phyloP scores from a whole-genome alignment of 768 basidiomycete genomes.

The Leucocoprinus leucothites region DNA sequence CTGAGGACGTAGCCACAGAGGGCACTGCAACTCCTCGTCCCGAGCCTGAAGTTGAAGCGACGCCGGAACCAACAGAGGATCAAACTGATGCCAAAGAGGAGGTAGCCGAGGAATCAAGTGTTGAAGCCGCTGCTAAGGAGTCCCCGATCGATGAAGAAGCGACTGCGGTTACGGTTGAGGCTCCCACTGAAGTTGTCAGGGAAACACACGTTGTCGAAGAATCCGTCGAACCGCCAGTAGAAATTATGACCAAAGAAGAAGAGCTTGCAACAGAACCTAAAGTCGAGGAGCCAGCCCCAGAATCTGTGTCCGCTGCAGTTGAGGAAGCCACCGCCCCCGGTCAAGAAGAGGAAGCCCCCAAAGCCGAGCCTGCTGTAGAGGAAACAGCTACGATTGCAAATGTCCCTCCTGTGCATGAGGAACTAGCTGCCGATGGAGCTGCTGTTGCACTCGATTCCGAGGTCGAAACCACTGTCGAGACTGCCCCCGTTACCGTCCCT shows the following conservation, averaged over 20 bases:
- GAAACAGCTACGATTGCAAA: background rate
- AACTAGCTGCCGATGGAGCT: background rate
- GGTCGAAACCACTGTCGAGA: background rate
- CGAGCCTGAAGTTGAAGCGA: background rate
- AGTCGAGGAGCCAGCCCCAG: no score
- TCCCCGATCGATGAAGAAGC: background rate
- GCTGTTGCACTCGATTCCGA: background rate
- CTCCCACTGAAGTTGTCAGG: background rate
- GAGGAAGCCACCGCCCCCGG: background rate
- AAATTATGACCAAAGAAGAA: no score
- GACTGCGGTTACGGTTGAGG: background rate
- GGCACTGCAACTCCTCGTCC: background rate
- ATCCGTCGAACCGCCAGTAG: background rate
- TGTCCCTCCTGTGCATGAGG: background rate
- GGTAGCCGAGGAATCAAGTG: background rate
- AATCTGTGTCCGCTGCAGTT: background rate
- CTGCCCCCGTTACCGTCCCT: background rate
- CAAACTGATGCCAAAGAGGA: background rate
- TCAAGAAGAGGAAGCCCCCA: background rate
- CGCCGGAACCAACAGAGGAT: background rate
- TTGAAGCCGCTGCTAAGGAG: background rate
- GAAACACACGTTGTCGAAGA: background rate
- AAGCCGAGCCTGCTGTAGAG: background rate
- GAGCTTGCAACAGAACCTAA: no score
- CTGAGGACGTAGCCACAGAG: background rate